Evolutionary conservation across 352 stramenopile genomes (phyloP), one percentile per base, ranked within the genome.

Genomic region (Globisporangium spiculum): DNA sequence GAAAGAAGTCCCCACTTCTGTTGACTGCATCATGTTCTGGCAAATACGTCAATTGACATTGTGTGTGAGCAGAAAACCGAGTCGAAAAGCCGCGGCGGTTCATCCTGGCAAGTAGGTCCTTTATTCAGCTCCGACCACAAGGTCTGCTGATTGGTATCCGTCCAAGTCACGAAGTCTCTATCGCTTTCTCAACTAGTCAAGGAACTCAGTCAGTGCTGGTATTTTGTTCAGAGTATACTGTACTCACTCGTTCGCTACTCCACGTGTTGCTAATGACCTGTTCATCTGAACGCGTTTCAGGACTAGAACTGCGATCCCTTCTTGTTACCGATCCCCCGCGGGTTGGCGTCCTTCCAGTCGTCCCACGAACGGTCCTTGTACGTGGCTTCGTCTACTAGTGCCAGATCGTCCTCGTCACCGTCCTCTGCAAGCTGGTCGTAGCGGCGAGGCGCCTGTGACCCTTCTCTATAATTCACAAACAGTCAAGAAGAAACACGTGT

Each of bases 261-360:
- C 7, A 18, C 16, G 14, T 41, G 16, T 16, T 48, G 44, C 18
- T 52, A 22, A 52, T 22, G 18, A 52, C n/a, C 44, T 59, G 32
- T 18, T 46, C 7, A 54, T 26, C 18, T 27, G 12, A 38, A 7
- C 6, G 38, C 38, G 8, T 41, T 26, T 34, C 36, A 36, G 14
- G 4, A 36, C 55, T 98, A 97, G 86, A 98, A 95, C 87, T 98
- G 75, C 71, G 91, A 98, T 22, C 86, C 91, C 69, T 92, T 95
- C 79, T 99, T 99, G 80, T 99, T 99, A 62, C 97, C 97, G 76
- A 97, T 98, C 32, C 97, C 97, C 68, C 89, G 89, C 30, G 94
- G 91, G 75, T 99, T 98, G 24, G 94, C 90, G 65, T 98, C 97
- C 78, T 98, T 99, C 83, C 88, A 99, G 79, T 99, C 92, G 78